These are phyloP conservation scores for Eruca vesicaria DNA, from an alignment of 441 rosid genomes.

Conservation along the genomic window DNA sequence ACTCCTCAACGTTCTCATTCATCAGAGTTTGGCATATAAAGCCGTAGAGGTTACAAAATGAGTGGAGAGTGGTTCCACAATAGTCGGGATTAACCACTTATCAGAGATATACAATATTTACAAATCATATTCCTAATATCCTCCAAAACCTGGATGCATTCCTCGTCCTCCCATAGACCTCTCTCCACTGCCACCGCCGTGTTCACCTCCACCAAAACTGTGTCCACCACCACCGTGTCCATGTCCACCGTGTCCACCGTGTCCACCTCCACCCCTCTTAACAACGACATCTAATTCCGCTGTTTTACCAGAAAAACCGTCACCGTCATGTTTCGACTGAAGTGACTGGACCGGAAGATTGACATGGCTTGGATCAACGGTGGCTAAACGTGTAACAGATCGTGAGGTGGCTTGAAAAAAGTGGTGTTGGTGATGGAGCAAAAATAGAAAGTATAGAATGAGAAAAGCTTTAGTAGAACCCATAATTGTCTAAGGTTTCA, in stretches of 20 bases:
- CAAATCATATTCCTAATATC: too few relatives aligned
- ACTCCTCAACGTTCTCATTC: too few relatives aligned
- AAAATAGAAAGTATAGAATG: neutral
- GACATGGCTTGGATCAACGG: slow-evolving; percentile 5
- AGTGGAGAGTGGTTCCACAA: too few relatives aligned
- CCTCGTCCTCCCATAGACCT: neutral
- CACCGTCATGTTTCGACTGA: neutral
- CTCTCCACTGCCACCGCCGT: neutral
- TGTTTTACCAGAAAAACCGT: neutral
- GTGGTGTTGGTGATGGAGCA: neutral
- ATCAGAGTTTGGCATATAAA: too few relatives aligned
- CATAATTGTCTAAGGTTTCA: slow-evolving; percentile 6
- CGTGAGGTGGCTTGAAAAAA: slow-evolving; percentile 5
- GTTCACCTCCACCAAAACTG: neutral
- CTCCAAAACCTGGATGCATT: slow-evolving; percentile 12
- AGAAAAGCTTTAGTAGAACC: neutral
- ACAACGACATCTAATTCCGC: slow-evolving; percentile 1
- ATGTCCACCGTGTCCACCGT: too few relatives aligned
- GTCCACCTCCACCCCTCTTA: slow-evolving; percentile 6
- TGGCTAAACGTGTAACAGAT: neutral
- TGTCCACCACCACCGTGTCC: slow-evolving; percentile 4
- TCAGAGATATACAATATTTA: too few relatives aligned
- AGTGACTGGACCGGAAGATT: neutral
- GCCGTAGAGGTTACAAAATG: too few relatives aligned
- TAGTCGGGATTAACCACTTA: too few relatives aligned